Evolutionary conservation across 768 basidiomycete genomes (phyloP).

Genomic region (Agaricus sinodeliciosus): DNA sequence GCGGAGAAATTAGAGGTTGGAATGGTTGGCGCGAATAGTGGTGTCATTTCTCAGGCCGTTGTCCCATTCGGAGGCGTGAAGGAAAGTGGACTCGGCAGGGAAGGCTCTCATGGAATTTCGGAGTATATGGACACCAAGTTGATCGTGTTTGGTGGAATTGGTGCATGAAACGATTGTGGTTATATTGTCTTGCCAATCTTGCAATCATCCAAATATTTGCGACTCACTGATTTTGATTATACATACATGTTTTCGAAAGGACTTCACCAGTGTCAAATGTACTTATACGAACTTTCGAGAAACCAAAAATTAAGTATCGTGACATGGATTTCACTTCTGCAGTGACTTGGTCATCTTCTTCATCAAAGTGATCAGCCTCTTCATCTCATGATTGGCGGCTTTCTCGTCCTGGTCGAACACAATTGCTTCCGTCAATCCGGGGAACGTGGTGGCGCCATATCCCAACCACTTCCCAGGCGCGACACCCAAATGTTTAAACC

Average conservation of each 20-base stretch:
- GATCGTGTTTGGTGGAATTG: constrained; percentile 73
- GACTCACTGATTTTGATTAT: no score
- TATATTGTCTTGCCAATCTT: neutral
- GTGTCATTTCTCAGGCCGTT: constrained; percentile 66
- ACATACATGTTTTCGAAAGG: neutral
- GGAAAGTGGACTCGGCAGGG: constrained; percentile 79
- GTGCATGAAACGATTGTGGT: constrained; percentile 14
- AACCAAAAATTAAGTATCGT: no score
- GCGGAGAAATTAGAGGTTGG: constrained; percentile 93
- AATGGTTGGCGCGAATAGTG: constrained; percentile 83
- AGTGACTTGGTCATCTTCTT: constrained; percentile 40
- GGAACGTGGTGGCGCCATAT: constrained; percentile 83
- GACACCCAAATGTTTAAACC: constrained; percentile 75
- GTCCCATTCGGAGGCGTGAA: constrained; percentile 91
- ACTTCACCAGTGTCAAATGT: neutral
- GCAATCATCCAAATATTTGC: neutral
- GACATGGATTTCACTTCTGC: constrained; percentile 18
- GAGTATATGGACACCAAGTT: constrained; percentile 84
- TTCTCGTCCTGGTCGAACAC: constrained; percentile 59
- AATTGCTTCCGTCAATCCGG: constrained; percentile 74
- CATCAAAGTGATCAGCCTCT: constrained; percentile 45
- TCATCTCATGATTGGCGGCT: constrained; percentile 54
- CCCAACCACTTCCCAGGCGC: constrained; percentile 80
- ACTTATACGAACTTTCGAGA: no score
- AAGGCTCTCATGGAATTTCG: constrained; percentile 85